These are phyloP conservation scores for Carex sylvatica DNA, from an alignment of 202 grass and related monocot species.

Conservation along the genomic window DNA sequence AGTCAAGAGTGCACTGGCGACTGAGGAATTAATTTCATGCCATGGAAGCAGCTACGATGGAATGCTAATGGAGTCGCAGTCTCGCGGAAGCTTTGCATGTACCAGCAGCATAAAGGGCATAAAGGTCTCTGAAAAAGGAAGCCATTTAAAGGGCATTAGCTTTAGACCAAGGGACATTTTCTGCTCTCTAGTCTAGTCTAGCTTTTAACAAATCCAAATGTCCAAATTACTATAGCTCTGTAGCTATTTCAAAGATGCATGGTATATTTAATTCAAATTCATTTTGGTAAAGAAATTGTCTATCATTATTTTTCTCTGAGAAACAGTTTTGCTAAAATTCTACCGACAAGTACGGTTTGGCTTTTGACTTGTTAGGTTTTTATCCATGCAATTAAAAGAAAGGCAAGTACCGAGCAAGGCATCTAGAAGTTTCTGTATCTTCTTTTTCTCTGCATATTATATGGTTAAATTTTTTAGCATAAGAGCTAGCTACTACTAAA, in stretches of 20 bases:
- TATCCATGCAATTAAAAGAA: background rate
- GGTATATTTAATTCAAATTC: background rate
- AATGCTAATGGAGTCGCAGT: background rate
- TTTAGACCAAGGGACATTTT: constrained; percentile 15
- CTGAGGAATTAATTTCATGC: background rate
- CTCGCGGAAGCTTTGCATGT: background rate
- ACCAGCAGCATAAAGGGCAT: background rate
- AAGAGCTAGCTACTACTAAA: too few relatives aligned
- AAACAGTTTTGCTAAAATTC: background rate
- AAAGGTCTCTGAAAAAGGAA: constrained; percentile 9
- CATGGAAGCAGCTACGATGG: background rate
- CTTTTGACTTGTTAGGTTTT: background rate
- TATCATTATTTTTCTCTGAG: background rate
- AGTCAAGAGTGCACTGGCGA: background rate
- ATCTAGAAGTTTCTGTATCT: background rate
- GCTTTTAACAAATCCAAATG: background rate
- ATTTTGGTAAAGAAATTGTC: background rate
- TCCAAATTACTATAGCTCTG: background rate
- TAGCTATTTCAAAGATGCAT: background rate
- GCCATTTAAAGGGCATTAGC: constrained; percentile 13
- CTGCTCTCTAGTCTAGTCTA: background rate
- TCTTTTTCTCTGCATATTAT: background rate
- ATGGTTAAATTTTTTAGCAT: too few relatives aligned
- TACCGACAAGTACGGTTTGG: background rate
- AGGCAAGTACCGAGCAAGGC: background rate